Conservation (phyloP, 257 asterid species). For the Solanum sparsipilum region DNA sequence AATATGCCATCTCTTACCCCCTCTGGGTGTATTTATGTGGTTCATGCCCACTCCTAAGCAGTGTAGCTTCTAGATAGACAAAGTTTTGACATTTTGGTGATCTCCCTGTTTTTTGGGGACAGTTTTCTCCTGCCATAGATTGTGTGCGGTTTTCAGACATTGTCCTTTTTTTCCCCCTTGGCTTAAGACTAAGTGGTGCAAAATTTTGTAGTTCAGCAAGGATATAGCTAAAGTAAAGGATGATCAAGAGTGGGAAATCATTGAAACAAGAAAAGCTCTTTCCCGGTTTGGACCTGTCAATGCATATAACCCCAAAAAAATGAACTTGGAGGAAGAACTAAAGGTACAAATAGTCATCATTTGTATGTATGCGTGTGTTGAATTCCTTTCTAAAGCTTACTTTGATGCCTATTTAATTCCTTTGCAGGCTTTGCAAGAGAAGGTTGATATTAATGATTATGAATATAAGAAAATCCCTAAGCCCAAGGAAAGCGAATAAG, state of each 20-base stretch:
- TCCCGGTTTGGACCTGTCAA: slow-evolving; percentile 73
- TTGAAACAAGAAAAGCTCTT: slow-evolving; percentile 68
- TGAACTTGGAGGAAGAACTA: slow-evolving; percentile 77
- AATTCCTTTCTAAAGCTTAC: not conserved
- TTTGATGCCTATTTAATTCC: not conserved
- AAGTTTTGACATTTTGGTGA: not conserved
- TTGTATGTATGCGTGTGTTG: not conserved
- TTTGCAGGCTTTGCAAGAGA: slow-evolving; percentile 61
- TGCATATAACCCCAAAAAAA: slow-evolving; percentile 73
- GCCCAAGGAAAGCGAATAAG: slow-evolving; percentile 43
- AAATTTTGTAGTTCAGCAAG: slow-evolving; percentile 50
- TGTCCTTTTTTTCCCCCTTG: not conserved
- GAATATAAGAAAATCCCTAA: slow-evolving; percentile 88
- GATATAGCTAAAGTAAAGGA: slow-evolving; percentile 87
- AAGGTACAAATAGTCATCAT: slow-evolving; percentile 34
- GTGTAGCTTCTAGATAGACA: not conserved
- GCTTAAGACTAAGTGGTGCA: not conserved
- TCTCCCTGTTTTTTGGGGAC: not conserved
- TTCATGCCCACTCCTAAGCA: not conserved
- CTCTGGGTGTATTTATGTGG: not conserved
- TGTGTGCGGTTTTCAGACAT: not conserved
- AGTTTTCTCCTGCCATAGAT: not conserved
- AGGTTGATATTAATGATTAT: slow-evolving; percentile 65
- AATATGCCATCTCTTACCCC: not conserved
- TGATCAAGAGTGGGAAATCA: slow-evolving; percentile 90